A percentile compares a stretch with the other conserved stretches of the same genome.
Evolutionary conservation across 1,284 basidiomycete genomes (phyloP).

Genomic region (Malassezia obtusa): DNA sequence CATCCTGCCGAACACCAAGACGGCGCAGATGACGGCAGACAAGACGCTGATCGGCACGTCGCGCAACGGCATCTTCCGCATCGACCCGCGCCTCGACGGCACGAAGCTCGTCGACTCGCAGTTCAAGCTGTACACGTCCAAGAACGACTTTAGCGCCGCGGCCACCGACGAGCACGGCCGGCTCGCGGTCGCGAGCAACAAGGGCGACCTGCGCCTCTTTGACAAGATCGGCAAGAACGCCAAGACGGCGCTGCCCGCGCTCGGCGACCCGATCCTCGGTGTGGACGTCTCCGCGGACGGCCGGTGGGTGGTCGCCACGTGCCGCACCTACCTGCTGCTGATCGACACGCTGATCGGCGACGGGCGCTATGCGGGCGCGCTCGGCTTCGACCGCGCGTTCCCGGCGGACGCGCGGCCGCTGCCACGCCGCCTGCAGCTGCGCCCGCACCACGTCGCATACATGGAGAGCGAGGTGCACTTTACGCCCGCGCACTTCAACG

Average conservation of each 20-base stretch:
- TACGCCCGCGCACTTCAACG: conserved; percentile 89
- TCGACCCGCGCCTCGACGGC: conserved; percentile 83
- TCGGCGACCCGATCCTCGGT: conserved; percentile 89
- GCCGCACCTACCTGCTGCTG: conserved; percentile 83
- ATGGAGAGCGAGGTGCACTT: conserved; percentile 84
- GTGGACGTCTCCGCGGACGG: conserved; percentile 91
- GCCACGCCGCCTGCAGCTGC: conserved; percentile 76
- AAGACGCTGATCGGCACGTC: conserved; percentile 88
- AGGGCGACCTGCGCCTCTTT: conserved; percentile 91
- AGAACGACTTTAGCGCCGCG: conserved; percentile 90
- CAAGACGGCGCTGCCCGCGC: conserved; percentile 91
- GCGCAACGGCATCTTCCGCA: conserved; percentile 88
- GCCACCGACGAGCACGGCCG: conserved; percentile 77
- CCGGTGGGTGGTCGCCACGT: conserved; percentile 90
- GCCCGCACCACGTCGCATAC: conserved; percentile 84
- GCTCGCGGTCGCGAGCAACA: conserved; percentile 86
- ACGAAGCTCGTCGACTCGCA: conserved; percentile 87
- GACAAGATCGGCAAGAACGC: conserved; percentile 97
- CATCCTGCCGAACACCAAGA: conserved; percentile 86
- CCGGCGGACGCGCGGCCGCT: conserved; percentile 86
- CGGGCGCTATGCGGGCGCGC: conserved; percentile 71
- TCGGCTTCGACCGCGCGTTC: conserved; percentile 92
- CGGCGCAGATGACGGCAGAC: conserved; percentile 81
- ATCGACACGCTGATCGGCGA: conserved; percentile 92
- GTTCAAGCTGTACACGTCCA: conserved; percentile 89